Evolutionary conservation across 208 protist genomes (phyloP), one percentile per base, ranked within the genome.

Genomic region (Phytomonas serpens): DNA sequence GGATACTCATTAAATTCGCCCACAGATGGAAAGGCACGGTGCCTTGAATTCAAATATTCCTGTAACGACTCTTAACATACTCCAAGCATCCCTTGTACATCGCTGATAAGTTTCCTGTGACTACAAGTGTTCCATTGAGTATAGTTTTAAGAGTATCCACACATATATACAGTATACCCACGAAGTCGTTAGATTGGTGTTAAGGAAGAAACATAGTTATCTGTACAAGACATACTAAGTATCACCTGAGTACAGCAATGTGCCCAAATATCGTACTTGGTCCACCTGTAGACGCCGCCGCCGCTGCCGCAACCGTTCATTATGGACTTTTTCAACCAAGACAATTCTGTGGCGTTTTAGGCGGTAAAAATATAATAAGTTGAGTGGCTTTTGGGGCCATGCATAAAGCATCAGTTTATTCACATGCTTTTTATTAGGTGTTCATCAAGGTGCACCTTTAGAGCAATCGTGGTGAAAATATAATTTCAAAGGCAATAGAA

Each of bases 241-340:
- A 97, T 99, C 29, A 92, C 95, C 81, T 99, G 96, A 95, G 99
- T 99, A 83, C 98, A 99, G 47, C 89, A 90, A 77, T 98, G 96
- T 3, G 85, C 95, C 57, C 80, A 69, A 73, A 99, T 98, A 70
- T 97, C 97, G 79, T 99, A 99, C 87, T 98, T 98, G 7, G 96
- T 98, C 88, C 98, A 97, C 80, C 99, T 99, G 86, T 99, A 99
- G 81, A 97, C 99, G 1, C 97, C 97, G 38, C 98, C 98, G 7
- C 97, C 73, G n/a, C n/a, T n/a, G n/a, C 11, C 4, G 30, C 14
- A 13, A 19, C 97, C 97, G 10, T 97, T 90, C 78, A 99, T 85
- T 94, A 98, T 98, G 31, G 95, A 94, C 84, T 99, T 98, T 61
- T 98, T 98, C 97, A 97, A 99, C 16, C 98, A 83, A 78, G 97